These are phyloP conservation scores for Aspergillus unguis DNA, from an alignment of 2,329 filamentous ascomycete genomes.

Conservation along the genomic window DNA sequence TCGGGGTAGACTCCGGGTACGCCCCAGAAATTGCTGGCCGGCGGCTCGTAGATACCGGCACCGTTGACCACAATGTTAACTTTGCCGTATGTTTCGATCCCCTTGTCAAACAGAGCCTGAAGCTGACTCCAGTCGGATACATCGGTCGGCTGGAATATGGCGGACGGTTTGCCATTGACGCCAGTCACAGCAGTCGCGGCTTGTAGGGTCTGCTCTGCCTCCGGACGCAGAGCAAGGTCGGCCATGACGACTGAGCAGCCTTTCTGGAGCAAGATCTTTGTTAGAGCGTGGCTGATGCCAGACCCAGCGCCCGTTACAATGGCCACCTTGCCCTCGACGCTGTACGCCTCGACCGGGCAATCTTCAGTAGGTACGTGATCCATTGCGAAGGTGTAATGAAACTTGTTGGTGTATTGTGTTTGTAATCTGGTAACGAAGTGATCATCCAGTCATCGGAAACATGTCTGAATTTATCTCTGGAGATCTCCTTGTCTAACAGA, in stretches of 20 bases:
- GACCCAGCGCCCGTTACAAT: neutral
- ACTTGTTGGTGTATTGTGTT: too few species aligned
- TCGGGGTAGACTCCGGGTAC: too few species aligned
- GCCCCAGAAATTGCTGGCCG: too few species aligned
- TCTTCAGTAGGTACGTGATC: too few species aligned
- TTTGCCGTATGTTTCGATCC: neutral
- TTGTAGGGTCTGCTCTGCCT: neutral
- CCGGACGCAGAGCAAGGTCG: neutral
- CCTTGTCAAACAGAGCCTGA: neutral
- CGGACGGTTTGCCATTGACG: neutral
- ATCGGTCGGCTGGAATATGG: neutral
- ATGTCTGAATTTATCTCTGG: too few species aligned
- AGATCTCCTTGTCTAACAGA: too few species aligned
- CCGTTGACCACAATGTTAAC: neutral
- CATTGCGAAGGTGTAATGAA: too few species aligned
- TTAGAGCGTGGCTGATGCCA: neutral
- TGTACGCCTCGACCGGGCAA: too few species aligned
- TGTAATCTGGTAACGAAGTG: too few species aligned
- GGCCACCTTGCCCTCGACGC: too few species aligned
- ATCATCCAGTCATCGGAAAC: too few species aligned
- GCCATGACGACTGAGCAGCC: neutral
- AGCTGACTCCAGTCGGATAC: neutral
- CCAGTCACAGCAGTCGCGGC: neutral
- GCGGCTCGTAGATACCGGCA: neutral
- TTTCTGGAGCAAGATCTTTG: neutral